Percentiles rank a stretch among this genome's conserved stretches.
phyloP scores from a whole-genome alignment of 2,329 filamentous ascomycete species.

The Trichoderma arundinaceum region DNA sequence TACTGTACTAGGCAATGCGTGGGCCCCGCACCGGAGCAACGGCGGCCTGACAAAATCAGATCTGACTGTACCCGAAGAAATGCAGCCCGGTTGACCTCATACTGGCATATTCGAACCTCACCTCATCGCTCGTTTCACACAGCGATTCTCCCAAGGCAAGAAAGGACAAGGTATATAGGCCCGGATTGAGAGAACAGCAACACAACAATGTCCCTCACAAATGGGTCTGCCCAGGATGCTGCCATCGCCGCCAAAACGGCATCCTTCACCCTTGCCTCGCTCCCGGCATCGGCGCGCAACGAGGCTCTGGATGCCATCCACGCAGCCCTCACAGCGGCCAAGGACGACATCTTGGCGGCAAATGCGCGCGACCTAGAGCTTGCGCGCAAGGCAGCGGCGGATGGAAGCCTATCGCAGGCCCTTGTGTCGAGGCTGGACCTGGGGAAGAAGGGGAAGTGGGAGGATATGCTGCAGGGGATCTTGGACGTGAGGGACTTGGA shows the following conservation, averaged over 20 bases:
- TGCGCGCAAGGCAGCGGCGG: conserved; percentile 74
- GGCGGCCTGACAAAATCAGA: not conserved
- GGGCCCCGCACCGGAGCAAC: not conserved
- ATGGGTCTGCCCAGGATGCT: conserved; percentile 77
- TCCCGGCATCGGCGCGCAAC: conserved; percentile 78
- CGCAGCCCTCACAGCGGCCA: conserved; percentile 70
- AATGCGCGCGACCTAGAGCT: conserved; percentile 82
- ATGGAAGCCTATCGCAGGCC: conserved; percentile 78
- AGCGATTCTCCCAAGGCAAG: not conserved
- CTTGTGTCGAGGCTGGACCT: conserved; percentile 89
- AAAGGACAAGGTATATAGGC: not conserved
- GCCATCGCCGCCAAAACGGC: conserved; percentile 79
- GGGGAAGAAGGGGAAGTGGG: conserved; percentile 86
- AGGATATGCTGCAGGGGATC: conserved; percentile 97
- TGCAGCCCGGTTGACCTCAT: not conserved
- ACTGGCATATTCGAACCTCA: not conserved
- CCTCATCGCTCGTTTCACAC: not conserved
- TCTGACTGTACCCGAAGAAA: not conserved
- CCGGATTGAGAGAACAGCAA: not conserved
- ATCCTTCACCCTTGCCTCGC: conserved; percentile 80
- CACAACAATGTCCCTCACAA: conserved; percentile 80
- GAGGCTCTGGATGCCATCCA: conserved; percentile 84
- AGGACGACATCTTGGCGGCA: conserved; percentile 79
- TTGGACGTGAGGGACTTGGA: conserved; percentile 82
- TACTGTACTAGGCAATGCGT: not conserved